These are phyloP conservation scores for Solanum hybrid DNA, from an alignment of 305 asterid genomes.

Conservation along the genomic window DNA sequence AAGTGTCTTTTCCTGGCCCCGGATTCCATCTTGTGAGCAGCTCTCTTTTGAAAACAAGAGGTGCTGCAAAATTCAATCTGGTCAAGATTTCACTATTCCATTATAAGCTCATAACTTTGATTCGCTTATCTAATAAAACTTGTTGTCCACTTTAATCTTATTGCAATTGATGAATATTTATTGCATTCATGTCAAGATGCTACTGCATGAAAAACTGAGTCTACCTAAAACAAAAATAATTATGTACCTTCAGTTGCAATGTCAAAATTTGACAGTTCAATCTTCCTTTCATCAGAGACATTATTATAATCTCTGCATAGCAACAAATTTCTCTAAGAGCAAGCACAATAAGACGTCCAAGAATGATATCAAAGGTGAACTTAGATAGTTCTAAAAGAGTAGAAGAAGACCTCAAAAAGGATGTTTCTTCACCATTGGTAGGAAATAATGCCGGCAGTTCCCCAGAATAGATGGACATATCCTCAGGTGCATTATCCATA, in stretches of 20 bases:
- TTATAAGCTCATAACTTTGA: constrained; percentile 7
- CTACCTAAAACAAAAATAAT: background rate
- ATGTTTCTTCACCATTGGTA: constrained; percentile 30
- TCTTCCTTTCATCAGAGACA: constrained; percentile 38
- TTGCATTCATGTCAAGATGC: background rate
- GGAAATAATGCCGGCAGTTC: constrained; percentile 22
- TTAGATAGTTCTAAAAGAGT: constrained; percentile 18
- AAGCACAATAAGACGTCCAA: background rate
- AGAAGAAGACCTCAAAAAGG: constrained; percentile 39
- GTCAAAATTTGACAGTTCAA: constrained; percentile 27
- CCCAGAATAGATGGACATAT: constrained; percentile 18
- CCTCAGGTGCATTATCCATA: constrained; percentile 25
- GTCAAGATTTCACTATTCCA: constrained; percentile 9
- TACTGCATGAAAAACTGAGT: background rate
- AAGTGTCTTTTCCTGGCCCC: constrained; percentile 32
- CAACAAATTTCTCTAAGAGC: background rate
- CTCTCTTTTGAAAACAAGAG: constrained; percentile 44
- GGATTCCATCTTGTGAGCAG: constrained; percentile 45
- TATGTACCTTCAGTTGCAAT: constrained; percentile 51
- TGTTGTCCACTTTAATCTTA: background rate
- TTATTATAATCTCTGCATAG: constrained; percentile 22
- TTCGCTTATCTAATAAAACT: background rate
- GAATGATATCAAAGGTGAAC: background rate
- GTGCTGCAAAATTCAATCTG: constrained; percentile 37
- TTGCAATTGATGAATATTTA: background rate